Conservation (phyloP, 177 flowering plant genomes). For the Tripterygium wilfordii region DNA sequence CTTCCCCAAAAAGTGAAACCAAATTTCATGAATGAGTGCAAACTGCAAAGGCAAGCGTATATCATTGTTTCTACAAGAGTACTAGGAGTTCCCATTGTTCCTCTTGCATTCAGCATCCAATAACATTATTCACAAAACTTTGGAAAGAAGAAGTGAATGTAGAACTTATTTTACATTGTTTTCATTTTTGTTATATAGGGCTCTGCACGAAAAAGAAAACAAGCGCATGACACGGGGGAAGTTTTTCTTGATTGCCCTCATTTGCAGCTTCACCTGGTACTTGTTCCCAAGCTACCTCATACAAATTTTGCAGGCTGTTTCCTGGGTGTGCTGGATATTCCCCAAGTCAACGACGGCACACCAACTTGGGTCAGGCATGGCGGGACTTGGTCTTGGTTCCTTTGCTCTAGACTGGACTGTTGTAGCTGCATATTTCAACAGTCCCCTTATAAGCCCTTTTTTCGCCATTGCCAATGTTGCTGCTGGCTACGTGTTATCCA, state of each 20-base stretch:
- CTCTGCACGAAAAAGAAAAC: conserved; percentile 42
- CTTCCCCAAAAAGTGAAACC: too few relatives aligned
- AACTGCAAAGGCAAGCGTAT: too few relatives aligned
- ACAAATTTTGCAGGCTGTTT: conserved; percentile 39
- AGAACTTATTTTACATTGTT: background rate
- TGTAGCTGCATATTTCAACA: conserved; percentile 47
- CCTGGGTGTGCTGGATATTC: conserved; percentile 65
- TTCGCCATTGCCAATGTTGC: conserved; percentile 52
- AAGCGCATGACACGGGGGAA: conserved; percentile 47
- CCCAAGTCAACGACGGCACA: conserved; percentile 68
- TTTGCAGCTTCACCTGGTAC: conserved; percentile 69
- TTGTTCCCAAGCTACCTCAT: conserved; percentile 63
- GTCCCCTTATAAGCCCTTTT: conserved; percentile 60
- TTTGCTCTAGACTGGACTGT: conserved; percentile 66
- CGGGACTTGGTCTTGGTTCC: conserved; percentile 58
- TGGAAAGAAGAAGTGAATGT: too few relatives aligned
- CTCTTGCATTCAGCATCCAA: too few relatives aligned
- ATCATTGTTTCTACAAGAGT: too few relatives aligned
- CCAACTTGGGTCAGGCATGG: conserved; percentile 66
- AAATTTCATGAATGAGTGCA: too few relatives aligned
- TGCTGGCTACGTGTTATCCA: conserved; percentile 30
- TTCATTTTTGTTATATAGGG: conserved; percentile 28
- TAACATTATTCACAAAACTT: too few relatives aligned
- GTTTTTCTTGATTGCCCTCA: conserved; percentile 56
- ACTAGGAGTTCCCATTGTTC: too few relatives aligned